phyloP scores from a whole-genome alignment of 148 eudicot genomes.

The Vaccinium myrtillus region DNA sequence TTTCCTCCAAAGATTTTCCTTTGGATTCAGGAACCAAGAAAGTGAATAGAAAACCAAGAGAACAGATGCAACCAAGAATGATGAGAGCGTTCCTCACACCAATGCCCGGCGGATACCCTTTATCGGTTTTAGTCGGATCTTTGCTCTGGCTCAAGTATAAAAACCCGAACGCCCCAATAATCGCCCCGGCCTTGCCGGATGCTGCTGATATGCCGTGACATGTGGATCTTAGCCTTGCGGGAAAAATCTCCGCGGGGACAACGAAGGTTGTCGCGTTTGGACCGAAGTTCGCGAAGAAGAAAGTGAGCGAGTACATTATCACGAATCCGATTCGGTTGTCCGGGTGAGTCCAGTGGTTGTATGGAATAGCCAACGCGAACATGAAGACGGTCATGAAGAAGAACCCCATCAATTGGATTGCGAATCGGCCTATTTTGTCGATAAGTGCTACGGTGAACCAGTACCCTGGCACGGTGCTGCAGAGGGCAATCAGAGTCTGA shows the following conservation, averaged over 20 bases:
- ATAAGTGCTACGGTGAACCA: slow-evolving; percentile 3
- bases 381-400: slow-evolving; percentile 10
- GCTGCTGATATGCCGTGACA: slow-evolving; percentile 1
- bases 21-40: slow-evolving; percentile 11
- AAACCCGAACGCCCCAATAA: slow-evolving; percentile 5
- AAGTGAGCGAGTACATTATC: background rate
- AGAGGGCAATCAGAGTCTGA: slow-evolving; percentile 3
- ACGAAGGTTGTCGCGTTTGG: slow-evolving; percentile 5
- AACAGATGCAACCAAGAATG: background rate
- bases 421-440: background rate
- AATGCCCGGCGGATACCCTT: slow-evolving; percentile 3
- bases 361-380: background rate
- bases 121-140: background rate
- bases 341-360: slow-evolving; percentile 9
- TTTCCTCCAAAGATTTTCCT: slow-evolving; percentile 5
- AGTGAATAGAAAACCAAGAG: background rate
- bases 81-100: slow-evolving; percentile 10
- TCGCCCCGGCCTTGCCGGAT: background rate
- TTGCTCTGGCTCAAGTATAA: background rate
- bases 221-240: background rate
- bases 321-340: slow-evolving; percentile 4
- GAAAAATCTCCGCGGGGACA: background rate
- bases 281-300: background rate
- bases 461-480: slow-evolving; percentile 6
- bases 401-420: background rate